Evolutionary conservation across 345 rosid genomes (phyloP), one percentile per base, ranked within the genome.

Genomic region (Lepidium aucheri): DNA sequence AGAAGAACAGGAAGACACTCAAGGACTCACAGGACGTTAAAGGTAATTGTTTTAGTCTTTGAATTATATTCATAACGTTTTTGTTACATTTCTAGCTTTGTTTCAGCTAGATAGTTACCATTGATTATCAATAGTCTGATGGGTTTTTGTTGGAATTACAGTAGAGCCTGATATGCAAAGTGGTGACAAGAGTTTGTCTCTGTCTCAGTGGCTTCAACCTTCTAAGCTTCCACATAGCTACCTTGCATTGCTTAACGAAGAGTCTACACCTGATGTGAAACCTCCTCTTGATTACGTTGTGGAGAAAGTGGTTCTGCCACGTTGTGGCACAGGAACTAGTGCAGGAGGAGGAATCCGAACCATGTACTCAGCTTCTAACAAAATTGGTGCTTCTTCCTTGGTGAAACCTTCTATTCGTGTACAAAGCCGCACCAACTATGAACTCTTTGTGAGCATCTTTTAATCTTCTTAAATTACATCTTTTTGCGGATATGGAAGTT

Each of bases 151-250:
- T 59, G 12, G 18, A 40, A 39, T 9, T 72, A 76, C 78, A 78
- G 84, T 57, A 35, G 75, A 63, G 50, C 46, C 0, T 35, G 42
- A 35, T 18, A 6, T 11, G 60, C 28, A 61, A 12, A 7, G 11
- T 3, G 65, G 22, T 1, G 67, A 67, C 1, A 36, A 6, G 9
- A 3, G 17, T 63, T 17, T 72, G 15, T 30, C 72, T 4, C 52
- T 73, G 11, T 40, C 72, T 59, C 77, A 59, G 0, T 73, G 77
- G 68, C 77, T 66, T 59, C 56, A 73, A 13, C 77, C 77, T 36
- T 52, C 77, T 43, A 53, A 60, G n/a, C 3, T 35, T 24, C 77
- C 77, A n/a, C 56, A 3, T 4, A 67, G 77, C 53, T 73, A 73
- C 43, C 68, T 67, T 38, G 68, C 63, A 0, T 20, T 73, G 58